phyloP scores from a whole-genome alignment of 352 stramenopile genomes.

The Thalassiosira pacifica region DNA sequence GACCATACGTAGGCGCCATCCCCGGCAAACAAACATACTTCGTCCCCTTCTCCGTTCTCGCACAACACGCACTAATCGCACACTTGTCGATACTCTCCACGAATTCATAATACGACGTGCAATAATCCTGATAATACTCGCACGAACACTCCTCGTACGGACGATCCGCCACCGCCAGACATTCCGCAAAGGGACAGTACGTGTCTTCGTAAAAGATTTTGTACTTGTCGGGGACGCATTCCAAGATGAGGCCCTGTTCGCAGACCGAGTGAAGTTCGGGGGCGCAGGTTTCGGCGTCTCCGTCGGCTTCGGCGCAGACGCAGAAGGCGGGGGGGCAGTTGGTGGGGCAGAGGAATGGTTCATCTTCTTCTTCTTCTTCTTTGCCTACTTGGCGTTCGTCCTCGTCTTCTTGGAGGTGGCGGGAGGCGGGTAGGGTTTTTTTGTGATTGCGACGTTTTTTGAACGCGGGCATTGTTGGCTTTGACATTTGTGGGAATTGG shows the following conservation, averaged over 20 bases:
- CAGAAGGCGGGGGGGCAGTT: constrained; percentile 57
- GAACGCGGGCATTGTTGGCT: no score
- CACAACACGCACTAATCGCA: constrained; percentile 48
- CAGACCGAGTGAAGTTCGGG: constrained; percentile 47
- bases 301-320: constrained; percentile 35
- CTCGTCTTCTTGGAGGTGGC: no score
- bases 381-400: background rate
- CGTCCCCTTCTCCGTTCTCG: background rate
- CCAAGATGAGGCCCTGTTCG: background rate
- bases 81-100: constrained; percentile 42
- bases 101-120: constrained; percentile 48
- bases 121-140: constrained; percentile 54
- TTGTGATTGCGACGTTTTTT: no score
- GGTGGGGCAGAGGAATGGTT: constrained; percentile 34
- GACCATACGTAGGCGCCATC: constrained; percentile 35
- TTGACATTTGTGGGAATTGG: no score
- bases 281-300: constrained; percentile 31
- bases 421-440: no score
- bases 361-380: constrained; percentile 11
- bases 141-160: constrained; percentile 45
- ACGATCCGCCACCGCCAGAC: constrained; percentile 27
- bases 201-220: constrained; percentile 48
- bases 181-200: constrained; percentile 55
- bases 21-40: constrained; percentile 50
- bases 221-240: constrained; percentile 36